phyloP scores from a whole-genome alignment of 345 rosid genomes.

The Lepidium aucheri region DNA sequence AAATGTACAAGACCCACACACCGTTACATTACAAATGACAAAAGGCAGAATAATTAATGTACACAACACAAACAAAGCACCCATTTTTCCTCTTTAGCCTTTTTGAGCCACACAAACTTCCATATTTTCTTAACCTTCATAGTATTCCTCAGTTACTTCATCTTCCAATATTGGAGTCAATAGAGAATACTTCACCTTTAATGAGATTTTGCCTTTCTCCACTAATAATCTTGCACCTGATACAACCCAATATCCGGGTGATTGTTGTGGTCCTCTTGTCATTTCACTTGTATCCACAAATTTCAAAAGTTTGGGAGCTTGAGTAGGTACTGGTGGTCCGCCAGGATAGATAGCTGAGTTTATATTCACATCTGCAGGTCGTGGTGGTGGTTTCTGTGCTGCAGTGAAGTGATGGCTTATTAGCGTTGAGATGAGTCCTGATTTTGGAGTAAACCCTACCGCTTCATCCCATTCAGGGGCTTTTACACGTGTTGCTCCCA shows the following conservation, averaged over 20 bases:
- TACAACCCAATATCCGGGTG: slow-evolving; percentile 95
- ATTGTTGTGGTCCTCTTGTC: slow-evolving; percentile 84
- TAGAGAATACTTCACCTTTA: slow-evolving; percentile 83
- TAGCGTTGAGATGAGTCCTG: slow-evolving; percentile 80
- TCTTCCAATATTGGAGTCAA: slow-evolving; percentile 53
- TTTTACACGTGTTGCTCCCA: slow-evolving; percentile 51
- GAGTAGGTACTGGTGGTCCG: slow-evolving; percentile 84
- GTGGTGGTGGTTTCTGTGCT: slow-evolving; percentile 71
- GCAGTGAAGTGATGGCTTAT: slow-evolving; percentile 89
- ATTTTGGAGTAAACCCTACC: slow-evolving; percentile 61
- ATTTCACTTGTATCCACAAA: slow-evolving; percentile 89
- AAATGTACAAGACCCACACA: slow-evolving; percentile 9
- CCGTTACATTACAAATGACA: slow-evolving; percentile 12
- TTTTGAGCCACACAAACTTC: background rate
- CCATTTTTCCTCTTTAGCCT: background rate
- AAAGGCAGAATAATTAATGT: slow-evolving; percentile 11
- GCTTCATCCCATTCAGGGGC: slow-evolving; percentile 89
- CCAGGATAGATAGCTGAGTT: slow-evolving; percentile 92
- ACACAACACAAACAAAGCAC: background rate
- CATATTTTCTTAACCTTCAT: slow-evolving; percentile 1
- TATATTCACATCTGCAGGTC: slow-evolving; percentile 83
- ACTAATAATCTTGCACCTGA: slow-evolving; percentile 81
- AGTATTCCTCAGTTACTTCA: slow-evolving; percentile 29
- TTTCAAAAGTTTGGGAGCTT: slow-evolving; percentile 80
- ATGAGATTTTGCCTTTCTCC: slow-evolving; percentile 84